A percentile compares a stretch with the other conserved stretches of the same genome.
These are phyloP conservation scores for sorghum (Sorghum bicolor) DNA, from an alignment of 176 grass and related monocot genomes.

Conservation along the genomic window DNA sequence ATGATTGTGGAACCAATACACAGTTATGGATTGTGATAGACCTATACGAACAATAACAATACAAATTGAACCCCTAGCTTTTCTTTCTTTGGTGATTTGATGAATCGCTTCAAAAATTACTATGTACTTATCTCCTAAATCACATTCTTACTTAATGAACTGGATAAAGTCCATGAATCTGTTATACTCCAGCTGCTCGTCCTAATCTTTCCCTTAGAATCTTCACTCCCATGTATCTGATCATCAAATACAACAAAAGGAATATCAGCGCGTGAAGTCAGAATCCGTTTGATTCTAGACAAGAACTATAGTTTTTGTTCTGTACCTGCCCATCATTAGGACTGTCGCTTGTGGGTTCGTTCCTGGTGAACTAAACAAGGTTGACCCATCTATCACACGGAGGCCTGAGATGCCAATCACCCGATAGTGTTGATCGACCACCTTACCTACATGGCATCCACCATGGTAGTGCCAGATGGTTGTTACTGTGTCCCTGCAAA, in stretches of 20 bases:
- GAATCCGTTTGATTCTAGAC: slow-evolving; percentile 13
- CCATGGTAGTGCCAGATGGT: slow-evolving; percentile 96
- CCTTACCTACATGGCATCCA: slow-evolving; percentile 74
- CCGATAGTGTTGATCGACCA: slow-evolving; percentile 52
- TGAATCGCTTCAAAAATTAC: slow-evolving; percentile 43
- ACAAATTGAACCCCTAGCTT: slow-evolving; percentile 24
- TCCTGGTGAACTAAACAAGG: slow-evolving; percentile 55
- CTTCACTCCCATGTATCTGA: slow-evolving; percentile 86
- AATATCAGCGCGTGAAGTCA: slow-evolving; percentile 23
- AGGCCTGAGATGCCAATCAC: slow-evolving; percentile 53
- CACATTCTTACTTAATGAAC: slow-evolving; percentile 26
- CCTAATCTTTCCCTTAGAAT: slow-evolving; percentile 69
- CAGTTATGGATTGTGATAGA: neutral
- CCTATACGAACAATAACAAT: slow-evolving; percentile 18
- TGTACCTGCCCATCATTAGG: slow-evolving; percentile 84
- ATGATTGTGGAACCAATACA: neutral
- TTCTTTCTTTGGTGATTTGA: slow-evolving; percentile 38
- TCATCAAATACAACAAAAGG: neutral
- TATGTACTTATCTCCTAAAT: slow-evolving; percentile 48
- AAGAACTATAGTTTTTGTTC: neutral
- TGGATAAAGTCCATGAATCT: slow-evolving; percentile 24
- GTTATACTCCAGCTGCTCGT: slow-evolving; percentile 38
- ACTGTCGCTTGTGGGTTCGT: slow-evolving; percentile 83
- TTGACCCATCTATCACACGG: slow-evolving; percentile 66
- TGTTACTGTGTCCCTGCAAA: slow-evolving; percentile 70